A percentile compares a stretch with the other conserved stretches of the same genome.
Conservation (phyloP, 1,284 basidiomycete genomes). For the Rugosomyces carneus region DNA sequence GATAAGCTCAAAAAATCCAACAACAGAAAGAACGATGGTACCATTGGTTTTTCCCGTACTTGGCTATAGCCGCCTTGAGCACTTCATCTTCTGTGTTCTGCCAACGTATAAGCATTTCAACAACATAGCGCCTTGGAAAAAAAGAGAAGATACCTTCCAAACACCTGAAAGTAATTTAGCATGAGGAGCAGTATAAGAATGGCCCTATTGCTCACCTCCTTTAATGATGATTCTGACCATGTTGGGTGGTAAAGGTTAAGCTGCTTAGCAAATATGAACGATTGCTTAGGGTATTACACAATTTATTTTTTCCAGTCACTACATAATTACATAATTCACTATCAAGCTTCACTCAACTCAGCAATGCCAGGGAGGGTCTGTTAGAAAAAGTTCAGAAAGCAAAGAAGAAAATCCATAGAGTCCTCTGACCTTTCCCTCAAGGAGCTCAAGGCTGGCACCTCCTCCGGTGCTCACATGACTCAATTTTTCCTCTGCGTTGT, state of each 20-base stretch:
- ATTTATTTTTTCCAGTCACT: not conserved
- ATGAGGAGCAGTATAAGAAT: constrained; percentile 1
- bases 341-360: constrained; percentile 57
- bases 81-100: constrained; percentile 97
- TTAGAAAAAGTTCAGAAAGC: constrained; percentile 4
- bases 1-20: not conserved
- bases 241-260: not conserved
- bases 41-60: constrained; percentile 98
- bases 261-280: not conserved
- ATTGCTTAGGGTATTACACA: not conserved
- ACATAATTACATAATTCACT: not conserved
- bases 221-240: constrained; percentile 94
- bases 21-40: constrained; percentile 26
- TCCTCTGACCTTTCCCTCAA: constrained; percentile 86
- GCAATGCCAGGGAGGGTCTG: constrained; percentile 82
- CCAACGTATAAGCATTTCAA: constrained; percentile 11
- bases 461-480: constrained; percentile 98
- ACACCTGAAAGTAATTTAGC: constrained; percentile 39
- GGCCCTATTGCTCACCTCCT: constrained; percentile 53
- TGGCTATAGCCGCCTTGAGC: constrained; percentile 94
- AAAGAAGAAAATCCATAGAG: not conserved
- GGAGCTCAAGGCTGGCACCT: constrained; percentile 90
- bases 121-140: not conserved
- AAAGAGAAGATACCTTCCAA: constrained; percentile 50
- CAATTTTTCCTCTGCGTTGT: constrained; percentile 80